Base-by-base conservation (phyloP, 2,329 filamentous ascomycete species). In the Talaromyces sp. region DNA sequence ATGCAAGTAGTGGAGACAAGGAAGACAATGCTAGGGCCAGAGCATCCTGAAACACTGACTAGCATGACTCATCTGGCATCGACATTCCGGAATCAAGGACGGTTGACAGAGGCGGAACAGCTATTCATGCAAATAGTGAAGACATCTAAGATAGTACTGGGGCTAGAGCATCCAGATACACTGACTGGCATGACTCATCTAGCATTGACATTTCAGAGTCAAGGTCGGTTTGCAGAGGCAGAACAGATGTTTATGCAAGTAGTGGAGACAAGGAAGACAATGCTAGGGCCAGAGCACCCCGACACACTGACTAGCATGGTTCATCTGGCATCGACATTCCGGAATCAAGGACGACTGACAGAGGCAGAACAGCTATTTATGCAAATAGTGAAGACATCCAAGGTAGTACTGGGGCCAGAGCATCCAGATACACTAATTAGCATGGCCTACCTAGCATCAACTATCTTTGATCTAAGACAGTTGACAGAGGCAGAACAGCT, bases 331-430 rank as follows among this genome's bases (percentile, higher is more conserved):
- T 30, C 7, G 23, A n/a, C n/a, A 53, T 44, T 52, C 31, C 9
- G 16, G 40, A 14, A 31, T 23, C 28, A 50, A 57, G 30, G 42
- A 50, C 47, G 23, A 8, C 53, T 12, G 47, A 42, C 30, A 10
- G 47, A 59, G 44, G 57, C 50, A 53, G 57, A 60, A 34, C 23
- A n/a, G 50, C 57, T 60, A 8, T 7, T 18, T 6, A 12, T 44
- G 6, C 57, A 55, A n/a, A 12, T 34, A 42, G 18, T 60, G n/a
- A 40, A 36, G 44, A 58, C 16, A 23, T n/a, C 16, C 14, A 44
- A 44, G 42, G 8, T n/a, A 14, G 23, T n/a, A 9, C 18, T 54
- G 3, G 51, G 51, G 10, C 51, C 9, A 9, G 42, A 44, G 14
- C 51, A 53, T 53, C 51, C 14, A 28, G 51, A 53, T 10, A 30